phyloP scores from a whole-genome alignment of 2,329 filamentous ascomycete species.

The Aspergillus sp. region DNA sequence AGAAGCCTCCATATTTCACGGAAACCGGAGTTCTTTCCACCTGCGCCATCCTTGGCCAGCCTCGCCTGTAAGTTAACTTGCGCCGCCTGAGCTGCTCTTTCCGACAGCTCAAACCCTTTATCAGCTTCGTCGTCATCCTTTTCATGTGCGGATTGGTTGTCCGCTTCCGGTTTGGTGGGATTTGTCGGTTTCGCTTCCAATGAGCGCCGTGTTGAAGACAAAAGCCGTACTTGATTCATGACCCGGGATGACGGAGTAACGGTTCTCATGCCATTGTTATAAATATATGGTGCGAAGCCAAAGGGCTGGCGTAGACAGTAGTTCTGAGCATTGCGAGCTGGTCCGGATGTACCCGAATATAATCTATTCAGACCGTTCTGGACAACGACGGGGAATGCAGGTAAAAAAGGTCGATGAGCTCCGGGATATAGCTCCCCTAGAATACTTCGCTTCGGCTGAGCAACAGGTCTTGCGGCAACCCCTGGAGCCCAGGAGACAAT shows the following conservation, averaged over 20 bases:
- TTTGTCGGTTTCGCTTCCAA: constrained; percentile 18
- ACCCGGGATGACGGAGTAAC: constrained; percentile 9
- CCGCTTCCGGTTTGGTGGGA: constrained; percentile 13
- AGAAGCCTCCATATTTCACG: constrained; percentile 78
- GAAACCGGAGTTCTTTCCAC: constrained; percentile 51
- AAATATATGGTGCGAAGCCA: constrained; percentile 9
- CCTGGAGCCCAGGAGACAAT: constrained; percentile 29
- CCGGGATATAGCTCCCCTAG: constrained; percentile 12
- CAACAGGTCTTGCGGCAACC: constrained; percentile 18
- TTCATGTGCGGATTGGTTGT: constrained; percentile 28
- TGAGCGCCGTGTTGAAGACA: constrained; percentile 20
- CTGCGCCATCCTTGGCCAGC: constrained; percentile 68
- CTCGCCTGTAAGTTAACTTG: constrained; percentile 84
- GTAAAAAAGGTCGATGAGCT: background rate
- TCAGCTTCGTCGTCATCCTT: constrained; percentile 49
- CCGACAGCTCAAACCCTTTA: constrained; percentile 60
- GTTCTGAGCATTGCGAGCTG: constrained; percentile 13
- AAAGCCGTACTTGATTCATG: constrained; percentile 16
- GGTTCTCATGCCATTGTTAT: constrained; percentile 8
- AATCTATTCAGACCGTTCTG: constrained; percentile 10
- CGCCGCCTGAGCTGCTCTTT: constrained; percentile 76
- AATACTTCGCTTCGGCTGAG: constrained; percentile 12
- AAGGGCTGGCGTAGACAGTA: constrained; percentile 9
- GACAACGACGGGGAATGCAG: constrained; percentile 1
- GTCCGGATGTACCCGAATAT: constrained; percentile 17